Percentiles rank a stretch among this genome's conserved stretches.
These are phyloP conservation scores for Pseudogymnoascus sp. DNA, from an alignment of 2,329 filamentous ascomycete genomes.

Conservation along the genomic window DNA sequence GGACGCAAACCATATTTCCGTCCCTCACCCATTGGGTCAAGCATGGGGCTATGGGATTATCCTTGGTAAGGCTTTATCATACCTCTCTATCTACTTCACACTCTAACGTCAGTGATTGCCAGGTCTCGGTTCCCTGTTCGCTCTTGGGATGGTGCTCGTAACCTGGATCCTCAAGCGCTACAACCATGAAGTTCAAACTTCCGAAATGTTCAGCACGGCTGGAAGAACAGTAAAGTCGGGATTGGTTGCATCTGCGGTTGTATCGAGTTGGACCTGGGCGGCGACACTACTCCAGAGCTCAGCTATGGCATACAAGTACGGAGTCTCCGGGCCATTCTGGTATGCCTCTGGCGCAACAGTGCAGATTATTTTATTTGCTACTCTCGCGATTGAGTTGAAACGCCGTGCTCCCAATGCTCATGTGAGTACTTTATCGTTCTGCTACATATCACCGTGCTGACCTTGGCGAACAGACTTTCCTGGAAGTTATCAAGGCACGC, in stretches of 20 bases:
- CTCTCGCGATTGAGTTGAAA: conserved; percentile 84
- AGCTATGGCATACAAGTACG: conserved; percentile 75
- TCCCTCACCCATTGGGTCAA: conserved; percentile 24
- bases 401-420: conserved; percentile 81
- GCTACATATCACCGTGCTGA: not conserved
- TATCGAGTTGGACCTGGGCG: conserved; percentile 90
- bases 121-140: conserved; percentile 51
- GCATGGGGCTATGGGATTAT: conserved; percentile 59
- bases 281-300: conserved; percentile 74
- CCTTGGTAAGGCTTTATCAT: conserved; percentile 33
- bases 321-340: conserved; percentile 60
- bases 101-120: not conserved
- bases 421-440: conserved; percentile 19
- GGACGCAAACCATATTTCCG: not conserved
- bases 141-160: conserved; percentile 52
- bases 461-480: conserved; percentile 44
- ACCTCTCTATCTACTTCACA: not conserved
- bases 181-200: conserved; percentile 76
- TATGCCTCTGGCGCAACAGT: conserved; percentile 69
- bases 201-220: conserved; percentile 87
- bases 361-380: conserved; percentile 84
- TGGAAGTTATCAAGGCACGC: conserved; percentile 74
- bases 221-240: conserved; percentile 85
- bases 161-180: conserved; percentile 40
- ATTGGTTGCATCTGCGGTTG: conserved; percentile 80